These are phyloP conservation scores for Agrocybe pediades DNA, from an alignment of 768 basidiomycete species.

Conservation along the genomic window DNA sequence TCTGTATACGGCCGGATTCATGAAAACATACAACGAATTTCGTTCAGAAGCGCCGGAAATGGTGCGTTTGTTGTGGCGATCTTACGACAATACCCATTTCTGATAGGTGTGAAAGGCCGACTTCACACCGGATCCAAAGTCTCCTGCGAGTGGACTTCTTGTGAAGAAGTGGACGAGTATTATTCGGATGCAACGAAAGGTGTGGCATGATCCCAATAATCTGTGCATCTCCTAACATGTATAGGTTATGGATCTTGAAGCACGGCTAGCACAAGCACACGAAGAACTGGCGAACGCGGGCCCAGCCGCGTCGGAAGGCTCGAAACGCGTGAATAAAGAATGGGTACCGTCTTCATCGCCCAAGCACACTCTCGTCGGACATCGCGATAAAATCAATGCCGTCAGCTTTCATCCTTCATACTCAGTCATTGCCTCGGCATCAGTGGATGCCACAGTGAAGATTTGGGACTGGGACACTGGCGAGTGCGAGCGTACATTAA, in stretches of 20 bases:
- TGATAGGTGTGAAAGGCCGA: slow-evolving; percentile 41
- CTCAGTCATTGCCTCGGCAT: slow-evolving; percentile 80
- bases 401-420: slow-evolving; percentile 89
- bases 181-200: slow-evolving; percentile 95
- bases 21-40: slow-evolving; percentile 54
- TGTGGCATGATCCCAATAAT: slow-evolving; percentile 26
- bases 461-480: slow-evolving; percentile 98
- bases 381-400: slow-evolving; percentile 74
- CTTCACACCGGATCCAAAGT: slow-evolving; percentile 82
- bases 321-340: slow-evolving; percentile 57
- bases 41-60: slow-evolving; percentile 28
- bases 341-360: slow-evolving; percentile 91
- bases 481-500: slow-evolving; percentile 88
- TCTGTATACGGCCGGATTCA: slow-evolving; percentile 66
- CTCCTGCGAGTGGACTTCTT: slow-evolving; percentile 82
- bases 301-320: slow-evolving; percentile 54
- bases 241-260: slow-evolving; percentile 95
- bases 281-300: slow-evolving; percentile 59
- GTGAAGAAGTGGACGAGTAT: slow-evolving; percentile 99
- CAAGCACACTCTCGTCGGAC: slow-evolving; percentile 73
- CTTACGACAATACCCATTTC: slow-evolving; percentile 43
- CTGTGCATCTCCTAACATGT: neutral
- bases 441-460: slow-evolving; percentile 88
- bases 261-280: slow-evolving; percentile 75
- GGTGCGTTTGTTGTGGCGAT: slow-evolving; percentile 16